phyloP scores from a whole-genome alignment of 2,329 filamentous ascomycete genomes.

The Bipolaris sorokiniana region DNA sequence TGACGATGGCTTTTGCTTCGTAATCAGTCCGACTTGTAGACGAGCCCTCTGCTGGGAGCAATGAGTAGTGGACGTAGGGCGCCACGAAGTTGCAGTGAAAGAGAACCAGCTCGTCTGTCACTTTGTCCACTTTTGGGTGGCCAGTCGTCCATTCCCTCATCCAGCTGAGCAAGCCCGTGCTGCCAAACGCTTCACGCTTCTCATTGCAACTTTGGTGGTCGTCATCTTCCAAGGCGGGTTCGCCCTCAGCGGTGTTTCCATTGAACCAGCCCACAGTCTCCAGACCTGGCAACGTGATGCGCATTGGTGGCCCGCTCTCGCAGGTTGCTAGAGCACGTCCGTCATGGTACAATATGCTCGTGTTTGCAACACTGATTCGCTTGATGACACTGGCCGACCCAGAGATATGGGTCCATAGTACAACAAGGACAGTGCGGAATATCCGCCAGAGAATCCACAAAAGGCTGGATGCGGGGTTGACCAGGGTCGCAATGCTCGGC shows the following conservation, averaged over 20 bases:
- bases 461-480: conserved; percentile 64
- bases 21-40: conserved; percentile 11
- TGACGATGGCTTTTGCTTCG: conserved; percentile 49
- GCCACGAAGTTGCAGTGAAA: conserved; percentile 70
- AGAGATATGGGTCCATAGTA: conserved; percentile 63
- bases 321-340: conserved; percentile 72
- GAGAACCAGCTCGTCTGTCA: conserved; percentile 68
- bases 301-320: conserved; percentile 73
- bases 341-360: conserved; percentile 69
- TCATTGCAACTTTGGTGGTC: conserved; percentile 23
- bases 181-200: conserved; percentile 55
- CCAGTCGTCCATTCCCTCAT: conserved; percentile 75
- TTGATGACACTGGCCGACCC: conserved; percentile 65
- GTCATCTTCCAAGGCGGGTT: conserved; percentile 44
- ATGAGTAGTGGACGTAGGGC: conserved; percentile 72
- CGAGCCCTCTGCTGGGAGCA: conserved; percentile 51
- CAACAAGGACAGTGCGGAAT: conserved; percentile 63
- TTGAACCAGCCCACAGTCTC: conserved; percentile 76
- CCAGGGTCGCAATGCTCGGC: conserved; percentile 70
- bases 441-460: conserved; percentile 59
- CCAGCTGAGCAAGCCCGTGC: conserved; percentile 62
- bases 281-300: conserved; percentile 66
- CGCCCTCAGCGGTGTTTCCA: conserved; percentile 61
- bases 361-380: conserved; percentile 75
- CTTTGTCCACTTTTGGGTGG: conserved; percentile 70